These are phyloP conservation scores for Chloranthus sessilifolius DNA, from an alignment of 164 flowering plant genomes.

Conservation along the genomic window DNA sequence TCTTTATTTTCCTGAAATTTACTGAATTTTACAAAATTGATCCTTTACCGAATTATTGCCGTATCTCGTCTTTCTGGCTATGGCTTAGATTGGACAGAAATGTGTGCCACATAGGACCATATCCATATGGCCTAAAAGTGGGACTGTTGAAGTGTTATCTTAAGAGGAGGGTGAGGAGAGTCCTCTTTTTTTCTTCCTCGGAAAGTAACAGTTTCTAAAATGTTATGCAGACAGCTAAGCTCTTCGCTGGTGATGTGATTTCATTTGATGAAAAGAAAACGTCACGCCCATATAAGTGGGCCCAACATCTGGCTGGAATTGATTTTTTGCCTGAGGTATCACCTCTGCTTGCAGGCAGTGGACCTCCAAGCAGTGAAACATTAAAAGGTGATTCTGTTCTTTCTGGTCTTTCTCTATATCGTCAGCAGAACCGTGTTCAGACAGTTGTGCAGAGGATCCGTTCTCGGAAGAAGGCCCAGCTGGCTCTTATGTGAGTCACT, in stretches of 20 bases:
- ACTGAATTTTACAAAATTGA: no score
- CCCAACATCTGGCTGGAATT: constrained; percentile 93
- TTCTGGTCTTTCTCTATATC: constrained; percentile 78
- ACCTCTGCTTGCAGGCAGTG: constrained; percentile 45
- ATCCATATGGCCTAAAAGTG: no score
- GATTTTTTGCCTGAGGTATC: constrained; percentile 90
- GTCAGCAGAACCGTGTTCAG: constrained; percentile 80
- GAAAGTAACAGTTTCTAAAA: not conserved
- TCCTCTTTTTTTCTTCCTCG: constrained; percentile 1
- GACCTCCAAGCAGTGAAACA: constrained; percentile 34
- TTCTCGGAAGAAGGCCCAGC: constrained; percentile 75
- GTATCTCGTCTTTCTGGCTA: no score
- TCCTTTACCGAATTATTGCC: no score
- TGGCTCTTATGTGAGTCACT: constrained; percentile 96
- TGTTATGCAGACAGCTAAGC: constrained; percentile 75
- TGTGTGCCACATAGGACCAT: no score
- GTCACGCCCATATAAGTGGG: constrained; percentile 93
- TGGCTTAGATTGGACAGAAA: no score
- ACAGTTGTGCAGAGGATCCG: constrained; percentile 85
- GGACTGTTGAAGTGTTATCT: no score
- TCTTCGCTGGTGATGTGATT: constrained; percentile 41
- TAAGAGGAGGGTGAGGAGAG: no score
- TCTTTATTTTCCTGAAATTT: no score
- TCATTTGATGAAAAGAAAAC: constrained; percentile 61
- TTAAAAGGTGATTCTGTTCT: constrained; percentile 37